Base-by-base conservation (phyloP, 2,329 filamentous ascomycete species). In the Fusarium sp. region DNA sequence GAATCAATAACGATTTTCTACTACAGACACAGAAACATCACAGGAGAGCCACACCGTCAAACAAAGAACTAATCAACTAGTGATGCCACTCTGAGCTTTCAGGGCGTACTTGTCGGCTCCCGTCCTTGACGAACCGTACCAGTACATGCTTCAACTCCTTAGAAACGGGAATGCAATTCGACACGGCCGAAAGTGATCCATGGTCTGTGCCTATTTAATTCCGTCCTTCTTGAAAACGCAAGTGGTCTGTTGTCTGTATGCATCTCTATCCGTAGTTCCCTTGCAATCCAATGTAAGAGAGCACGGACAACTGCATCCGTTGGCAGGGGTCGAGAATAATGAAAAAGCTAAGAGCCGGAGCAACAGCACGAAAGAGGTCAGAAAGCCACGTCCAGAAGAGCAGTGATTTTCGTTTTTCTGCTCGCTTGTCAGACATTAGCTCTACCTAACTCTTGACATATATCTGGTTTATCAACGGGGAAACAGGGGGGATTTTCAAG, bases 181-280 rank as follows among this genome's bases (percentile, higher is more conserved):
- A 60, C 47, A 41, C 36, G 42, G 50, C 54, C 65, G 51, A 68
- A 35, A 68, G 48, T 44, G 42, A 42, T 54, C 56, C 56, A 56
- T 57, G 70, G 70, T 73, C 70, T 72, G 70, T 72, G 70, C 65
- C 70, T 70, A 54, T 47, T 39, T 53, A 45, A 61, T 70, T 59
- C 60, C 61, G 65, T 72, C 70, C 61, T 68, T 72, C 55, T 72
- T 63, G 28, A 22, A 70, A 70, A 56, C 41, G 58, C 54, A 35
- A 57, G 54, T 57, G 39, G 39, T 39, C 39, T 48, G 39, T 57
- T 47, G 54, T 35, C 41, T 69, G 56, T 63, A 48, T 47, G 50
- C 56, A 67, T 58, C 48, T 59, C 55, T 57, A 67, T 58, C 48
- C 54, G 51, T 57, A 66, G 59, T 50, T 72, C 63, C 68, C 63